Base-by-base conservation (phyloP, 1,139 yeast species). In the Hanseniaspora gamundiae region DNA sequence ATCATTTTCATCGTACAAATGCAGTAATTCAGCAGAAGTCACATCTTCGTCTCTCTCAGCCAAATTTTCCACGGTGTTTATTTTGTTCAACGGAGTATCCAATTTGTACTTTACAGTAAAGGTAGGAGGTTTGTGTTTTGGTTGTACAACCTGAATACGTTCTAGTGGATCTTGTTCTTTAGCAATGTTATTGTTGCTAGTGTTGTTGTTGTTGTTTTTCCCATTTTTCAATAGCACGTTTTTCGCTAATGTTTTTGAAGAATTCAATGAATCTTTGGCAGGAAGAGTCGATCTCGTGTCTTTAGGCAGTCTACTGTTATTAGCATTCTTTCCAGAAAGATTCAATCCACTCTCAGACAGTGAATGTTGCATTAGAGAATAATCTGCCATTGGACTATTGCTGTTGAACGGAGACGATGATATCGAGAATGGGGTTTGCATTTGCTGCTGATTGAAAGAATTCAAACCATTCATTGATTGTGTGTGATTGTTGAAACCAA, bases 41-140 rank as follows among this genome's bases (percentile, higher is more conserved):
- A 22, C 17, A 36, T 36, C 39, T 36, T 24, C 29, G 9, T 24
- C 29, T 36, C 39, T 24, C 10, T n/a, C 39, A 21, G 20, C 36
- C 36, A 33, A 33, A 33, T 9, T 33, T 33, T 16, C 22, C 11
- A 17, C 16, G n/a, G 36, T 33, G 13, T 33, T 33, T 8, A 33
- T 33, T 13, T 33, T 33, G 36, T 33, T 17, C 6, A 14, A 4
- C 9, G 36, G 36, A 33, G 36, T 33, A 17, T 33, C 22, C 36
- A 33, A 17, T 4, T 3, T 4, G 9, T 33, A 33, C 13, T 33
- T 8, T 9, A 33, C n/a, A 10, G 24, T 17, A 17, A 33, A 17
- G 7, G 8, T 17, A 7, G 36, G 36, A 19, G 22, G 36, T 17
- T 17, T 17, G 22, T 33, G 36, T 10, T 33, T 4, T 3, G 36